Conservation (phyloP, 2,329 filamentous ascomycete species). For the Colletotrichum sp. region DNA sequence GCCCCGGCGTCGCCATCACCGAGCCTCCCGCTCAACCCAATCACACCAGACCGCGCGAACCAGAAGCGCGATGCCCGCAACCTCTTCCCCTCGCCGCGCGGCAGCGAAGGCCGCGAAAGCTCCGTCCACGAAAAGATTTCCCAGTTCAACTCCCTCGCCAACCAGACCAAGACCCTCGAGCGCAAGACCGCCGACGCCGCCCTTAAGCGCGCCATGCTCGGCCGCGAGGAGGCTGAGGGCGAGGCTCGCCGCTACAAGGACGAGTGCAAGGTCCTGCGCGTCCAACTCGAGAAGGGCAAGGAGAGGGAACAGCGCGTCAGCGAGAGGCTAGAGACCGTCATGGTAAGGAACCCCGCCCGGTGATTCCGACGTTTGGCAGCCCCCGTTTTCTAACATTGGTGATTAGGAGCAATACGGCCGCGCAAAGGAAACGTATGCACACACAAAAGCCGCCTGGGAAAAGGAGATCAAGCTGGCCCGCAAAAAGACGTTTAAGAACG, state of each 20-base stretch:
- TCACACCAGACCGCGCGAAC: conserved; percentile 70
- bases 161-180: conserved; percentile 65
- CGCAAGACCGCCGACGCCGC: conserved; percentile 70
- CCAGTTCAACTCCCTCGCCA: conserved; percentile 73
- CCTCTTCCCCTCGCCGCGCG: conserved; percentile 38
- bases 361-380: background rate
- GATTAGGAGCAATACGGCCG: conserved; percentile 71
- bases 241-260: conserved; percentile 69
- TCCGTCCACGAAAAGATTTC: conserved; percentile 72
- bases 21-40: conserved; percentile 61
- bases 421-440: conserved; percentile 71
- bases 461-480: conserved; percentile 73
- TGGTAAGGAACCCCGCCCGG: conserved; percentile 50
- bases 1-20: conserved; percentile 50
- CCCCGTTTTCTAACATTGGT: conserved; percentile 6
- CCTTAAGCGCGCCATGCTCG: conserved; percentile 69
- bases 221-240: conserved; percentile 74
- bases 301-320: conserved; percentile 70
- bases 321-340: conserved; percentile 70
- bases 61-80: conserved; percentile 45
- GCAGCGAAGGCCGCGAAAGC: conserved; percentile 52
- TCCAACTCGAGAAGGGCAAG: conserved; percentile 67
- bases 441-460: conserved; percentile 72
- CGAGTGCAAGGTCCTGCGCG: conserved; percentile 60
- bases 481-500: conserved; percentile 79